These are phyloP conservation scores for Cyberlindnera maclurae DNA, from an alignment of 805 yeast genomes.

Conservation along the genomic window DNA sequence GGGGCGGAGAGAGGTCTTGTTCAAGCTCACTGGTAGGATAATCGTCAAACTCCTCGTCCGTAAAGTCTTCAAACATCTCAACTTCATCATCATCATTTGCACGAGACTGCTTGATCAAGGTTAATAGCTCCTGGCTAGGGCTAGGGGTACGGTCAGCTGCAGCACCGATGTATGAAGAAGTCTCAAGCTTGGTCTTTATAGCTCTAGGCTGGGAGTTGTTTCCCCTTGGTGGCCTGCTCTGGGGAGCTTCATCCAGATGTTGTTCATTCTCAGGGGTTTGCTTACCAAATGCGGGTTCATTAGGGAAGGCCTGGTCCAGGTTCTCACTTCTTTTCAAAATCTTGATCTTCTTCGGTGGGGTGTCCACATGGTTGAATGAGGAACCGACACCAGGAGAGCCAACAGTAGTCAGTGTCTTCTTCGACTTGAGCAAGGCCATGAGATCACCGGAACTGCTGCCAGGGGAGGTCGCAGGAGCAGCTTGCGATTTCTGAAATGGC, in stretches of 20 bases:
- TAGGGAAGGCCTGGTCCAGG: not conserved
- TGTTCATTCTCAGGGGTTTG: not conserved
- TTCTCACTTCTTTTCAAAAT: constrained; percentile 17
- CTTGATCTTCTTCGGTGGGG: constrained; percentile 13
- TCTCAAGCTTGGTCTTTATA: too few relatives aligned
- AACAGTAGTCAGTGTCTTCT: constrained; percentile 1
- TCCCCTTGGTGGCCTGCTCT: not conserved
- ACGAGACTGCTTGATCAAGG: constrained; percentile 15
- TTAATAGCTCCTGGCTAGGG: constrained; percentile 20
- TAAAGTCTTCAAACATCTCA: constrained; percentile 20
- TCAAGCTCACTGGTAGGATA: not conserved
- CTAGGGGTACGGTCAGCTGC: constrained; percentile 3
- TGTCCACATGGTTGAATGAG: not conserved
- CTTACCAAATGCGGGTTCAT: not conserved
- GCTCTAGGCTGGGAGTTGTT: not conserved
- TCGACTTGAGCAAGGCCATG: constrained; percentile 5
- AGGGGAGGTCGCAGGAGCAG: not conserved
- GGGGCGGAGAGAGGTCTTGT: not conserved
- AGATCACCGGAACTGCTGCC: constrained; percentile 2
- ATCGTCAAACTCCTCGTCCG: constrained; percentile 15
- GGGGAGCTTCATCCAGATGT: not conserved
- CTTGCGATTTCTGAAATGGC: not conserved
- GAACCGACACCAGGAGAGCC: not conserved
- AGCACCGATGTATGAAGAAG: not conserved
- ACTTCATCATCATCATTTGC: constrained; percentile 9